phyloP scores from a whole-genome alignment of 2,329 filamentous ascomycete genomes.

The Scleromitrula shiraiana region DNA sequence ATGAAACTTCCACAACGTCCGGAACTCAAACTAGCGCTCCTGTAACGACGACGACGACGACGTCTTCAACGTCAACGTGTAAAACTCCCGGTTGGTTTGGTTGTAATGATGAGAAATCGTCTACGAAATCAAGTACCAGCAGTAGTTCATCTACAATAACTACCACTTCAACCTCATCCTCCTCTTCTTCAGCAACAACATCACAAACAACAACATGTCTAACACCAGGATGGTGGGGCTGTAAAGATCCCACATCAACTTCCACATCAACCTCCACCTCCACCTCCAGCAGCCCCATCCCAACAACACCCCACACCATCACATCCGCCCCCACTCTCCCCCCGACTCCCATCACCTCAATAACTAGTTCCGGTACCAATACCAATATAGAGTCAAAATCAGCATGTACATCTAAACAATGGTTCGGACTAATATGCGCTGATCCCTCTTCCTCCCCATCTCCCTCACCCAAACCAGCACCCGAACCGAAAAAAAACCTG shows the following conservation, averaged over 20 bases:
- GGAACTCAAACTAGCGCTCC: slow-evolving; percentile 20
- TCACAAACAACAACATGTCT: slow-evolving; percentile 30
- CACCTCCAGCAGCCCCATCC: slow-evolving; percentile 20
- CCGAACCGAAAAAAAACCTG: slow-evolving; percentile 17
- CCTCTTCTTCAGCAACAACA: slow-evolving; percentile 11
- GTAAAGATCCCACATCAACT: slow-evolving; percentile 40
- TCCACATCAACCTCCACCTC: slow-evolving; percentile 20
- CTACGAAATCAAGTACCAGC: slow-evolving; percentile 30
- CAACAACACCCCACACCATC: slow-evolving; percentile 30
- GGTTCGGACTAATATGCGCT: slow-evolving; percentile 26
- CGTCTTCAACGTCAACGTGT: slow-evolving; percentile 31
- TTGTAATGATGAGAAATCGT: slow-evolving; percentile 41
- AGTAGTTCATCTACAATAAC: slow-evolving; percentile 17
- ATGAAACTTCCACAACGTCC: slow-evolving; percentile 22
- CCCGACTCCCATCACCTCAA: slow-evolving; percentile 17
- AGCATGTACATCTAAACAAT: slow-evolving; percentile 23
- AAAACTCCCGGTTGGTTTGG: slow-evolving; percentile 40
- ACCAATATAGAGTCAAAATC: too few relatives aligned
- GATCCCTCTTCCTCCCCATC: slow-evolving; percentile 21
- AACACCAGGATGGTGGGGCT: slow-evolving; percentile 39
- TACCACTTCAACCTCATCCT: slow-evolving; percentile 1
- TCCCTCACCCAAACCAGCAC: slow-evolving; percentile 11
- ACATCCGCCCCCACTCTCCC: slow-evolving; percentile 29
- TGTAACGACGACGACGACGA: slow-evolving; percentile 19
- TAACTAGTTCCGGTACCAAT: too few relatives aligned